Base-by-base conservation (phyloP, 169 alveolate genomes). In the Plasmodium yoelii region DNA sequence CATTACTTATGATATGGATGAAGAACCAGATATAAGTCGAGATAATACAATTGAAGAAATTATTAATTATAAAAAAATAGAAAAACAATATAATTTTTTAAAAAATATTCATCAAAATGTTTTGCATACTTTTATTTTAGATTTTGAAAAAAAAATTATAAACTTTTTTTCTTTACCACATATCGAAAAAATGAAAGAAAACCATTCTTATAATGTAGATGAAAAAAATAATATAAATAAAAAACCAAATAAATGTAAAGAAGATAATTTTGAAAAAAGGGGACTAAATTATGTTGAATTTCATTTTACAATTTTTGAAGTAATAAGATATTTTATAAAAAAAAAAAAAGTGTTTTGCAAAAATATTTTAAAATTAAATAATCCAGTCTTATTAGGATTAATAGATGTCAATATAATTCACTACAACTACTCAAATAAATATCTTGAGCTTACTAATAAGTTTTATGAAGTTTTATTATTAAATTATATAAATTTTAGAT, bases 331-430 rank as follows among this genome's bases (percentile, higher is more conserved):
- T 46, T 75, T 75, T 75, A 18, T 75, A 75, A 75, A 75, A 61
- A 75, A 75, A 15, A 59, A 75, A 34, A 75, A 75, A 75, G 73
- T 75, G 0, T 75, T 75, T 61, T 75, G 88, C 34, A 46, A 75
- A 46, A 75, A 75, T 61, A 75, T 75, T 47, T 24, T 75, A 8
- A 60, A 63, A 24, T 64, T 75, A 19, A 75, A 75, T 44, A 75
- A 75, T 39, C 88, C 88, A 53, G 26, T 75, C 13, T 65, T 75
- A 13, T 55, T 75, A 61, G 88, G 88, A 0, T 42, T 75, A 28
- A 75, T 75, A 13, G 88, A 75, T 61, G 88, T 75, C n/a, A 51
- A 75, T 39, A 75, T 75, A 49, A 75, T 75, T 22, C 88, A 75
- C 26, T 75, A 75, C 9, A 75, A 75, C 22, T 75, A 75, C 63